Base-by-base conservation (phyloP, 2,329 filamentous ascomycete species). In the Aspergillus sojae region DNA sequence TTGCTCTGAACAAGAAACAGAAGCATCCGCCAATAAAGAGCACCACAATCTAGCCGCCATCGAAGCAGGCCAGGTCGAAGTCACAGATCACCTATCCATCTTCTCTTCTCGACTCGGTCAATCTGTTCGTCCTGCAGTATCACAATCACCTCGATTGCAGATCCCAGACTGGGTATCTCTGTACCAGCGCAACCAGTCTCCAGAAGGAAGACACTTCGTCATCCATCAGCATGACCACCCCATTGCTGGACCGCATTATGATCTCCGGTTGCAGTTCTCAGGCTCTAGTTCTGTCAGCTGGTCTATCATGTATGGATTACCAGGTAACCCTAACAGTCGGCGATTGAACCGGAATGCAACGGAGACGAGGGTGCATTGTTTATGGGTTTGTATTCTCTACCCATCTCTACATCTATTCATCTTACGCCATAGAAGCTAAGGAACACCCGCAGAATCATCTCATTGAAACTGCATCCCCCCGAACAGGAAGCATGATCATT, bases 151-250 rank as follows among this genome's bases (percentile, higher is more conserved):
- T 23, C 76, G 75, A 21, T 70, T 86, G 4, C 66, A 75, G 1
- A 79, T 85, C 26, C 36, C 73, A 2, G 74, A 78, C 1, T 86
- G 83, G 74, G 63, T 72, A 28, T 70, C 77, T 3, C 72, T 86
- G 2, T 87, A 86, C 69, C 69, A 70, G n/a, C 74, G 78, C 12
- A 85, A 85, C 66, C 73, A 80, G 57, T 76, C 82, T 62, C 61
- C 72, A 0, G 64, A 81, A 50, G 84, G 85, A 10, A 75, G 76
- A 26, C 87, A 89, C 73, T 92, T 91, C 71, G 86, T 92, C 58
- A 83, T 92, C 43, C 89, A 92, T 73, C 89, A 92, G 71, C 89
- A 92, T 72, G 89, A 91, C 71, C 89, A 92, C 72, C 90, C 89
- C 1, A 74, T 90, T 50, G 88, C 89, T 11, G 89, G 89, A 28